Conservation (phyloP, 2,329 filamentous ascomycete genomes). For the Dothideomycetes sp. region DNA sequence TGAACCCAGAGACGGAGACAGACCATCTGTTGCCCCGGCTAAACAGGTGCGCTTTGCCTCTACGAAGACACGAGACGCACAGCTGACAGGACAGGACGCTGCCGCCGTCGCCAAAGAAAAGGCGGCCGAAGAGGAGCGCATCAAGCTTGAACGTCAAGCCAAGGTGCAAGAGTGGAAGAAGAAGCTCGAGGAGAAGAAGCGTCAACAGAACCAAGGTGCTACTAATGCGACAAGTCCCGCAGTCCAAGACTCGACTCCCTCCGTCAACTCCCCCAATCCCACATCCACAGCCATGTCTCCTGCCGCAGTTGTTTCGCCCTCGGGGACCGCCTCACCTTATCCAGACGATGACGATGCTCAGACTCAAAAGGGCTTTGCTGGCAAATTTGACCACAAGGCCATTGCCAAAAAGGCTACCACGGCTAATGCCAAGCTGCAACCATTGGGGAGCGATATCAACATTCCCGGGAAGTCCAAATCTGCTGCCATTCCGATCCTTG, state of each 20-base stretch:
- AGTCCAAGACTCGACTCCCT: constrained; percentile 34
- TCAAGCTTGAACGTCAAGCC: constrained; percentile 56
- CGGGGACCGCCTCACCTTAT: constrained; percentile 12
- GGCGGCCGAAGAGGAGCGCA: constrained; percentile 55
- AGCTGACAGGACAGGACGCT: constrained; percentile 12
- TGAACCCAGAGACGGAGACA: constrained; percentile 37
- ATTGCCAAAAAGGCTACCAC: constrained; percentile 69
- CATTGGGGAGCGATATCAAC: constrained; percentile 45
- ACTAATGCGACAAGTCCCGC: constrained; percentile 53
- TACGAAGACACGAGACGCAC: background rate
- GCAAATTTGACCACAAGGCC: constrained; percentile 79
- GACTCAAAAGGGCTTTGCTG: constrained; percentile 52
- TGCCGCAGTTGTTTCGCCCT: constrained; percentile 6
- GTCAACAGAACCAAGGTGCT: constrained; percentile 49
- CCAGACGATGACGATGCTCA: constrained; percentile 19
- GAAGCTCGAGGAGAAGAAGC: constrained; percentile 69
- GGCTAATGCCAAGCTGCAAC: constrained; percentile 37
- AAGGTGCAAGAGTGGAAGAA: constrained; percentile 88
- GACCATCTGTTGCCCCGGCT: constrained; percentile 30
- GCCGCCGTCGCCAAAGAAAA: constrained; percentile 25
- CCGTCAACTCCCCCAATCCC: constrained; percentile 10
- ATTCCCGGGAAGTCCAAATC: constrained; percentile 37
- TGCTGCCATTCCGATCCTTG: constrained; percentile 30
- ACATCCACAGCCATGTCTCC: constrained; percentile 5
- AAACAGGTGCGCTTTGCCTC: constrained; percentile 18